Conservation (phyloP, 2,329 filamentous ascomycete genomes). For the Botrytis medusae region DNA sequence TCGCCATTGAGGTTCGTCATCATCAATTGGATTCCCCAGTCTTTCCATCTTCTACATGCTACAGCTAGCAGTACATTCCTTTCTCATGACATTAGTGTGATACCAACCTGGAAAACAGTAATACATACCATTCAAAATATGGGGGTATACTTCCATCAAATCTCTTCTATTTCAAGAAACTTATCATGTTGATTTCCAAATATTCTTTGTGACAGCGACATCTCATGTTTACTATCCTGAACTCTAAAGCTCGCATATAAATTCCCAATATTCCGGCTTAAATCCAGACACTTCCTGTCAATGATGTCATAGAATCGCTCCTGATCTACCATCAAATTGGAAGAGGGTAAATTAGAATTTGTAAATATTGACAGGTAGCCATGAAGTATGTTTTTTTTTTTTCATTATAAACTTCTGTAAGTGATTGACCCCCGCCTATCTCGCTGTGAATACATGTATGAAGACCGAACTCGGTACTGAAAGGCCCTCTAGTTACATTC, state of each 20-base stretch:
- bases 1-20: too few relatives aligned
- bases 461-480: not conserved
- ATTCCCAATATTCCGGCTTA: conserved; percentile 5
- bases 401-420: not conserved
- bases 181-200: not conserved
- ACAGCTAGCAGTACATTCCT: too few relatives aligned
- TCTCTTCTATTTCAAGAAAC: not conserved
- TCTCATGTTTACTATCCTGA: not conserved
- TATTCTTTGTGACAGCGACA: not conserved
- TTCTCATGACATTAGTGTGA: not conserved
- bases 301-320: not conserved
- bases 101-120: not conserved
- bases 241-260: not conserved
- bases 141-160: not conserved
- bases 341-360: not conserved
- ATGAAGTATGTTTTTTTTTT: not conserved
- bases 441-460: not conserved
- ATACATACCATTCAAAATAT: not conserved
- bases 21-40: too few relatives aligned
- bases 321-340: not conserved
- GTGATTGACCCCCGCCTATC: not conserved
- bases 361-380: not conserved
- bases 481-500: not conserved
- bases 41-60: not conserved
- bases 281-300: not conserved